A percentile compares a stretch with the other conserved stretches of the same genome.
phyloP scores from a whole-genome alignment of 116 monocot genomes.

The Papilionanthe hybrid region DNA sequence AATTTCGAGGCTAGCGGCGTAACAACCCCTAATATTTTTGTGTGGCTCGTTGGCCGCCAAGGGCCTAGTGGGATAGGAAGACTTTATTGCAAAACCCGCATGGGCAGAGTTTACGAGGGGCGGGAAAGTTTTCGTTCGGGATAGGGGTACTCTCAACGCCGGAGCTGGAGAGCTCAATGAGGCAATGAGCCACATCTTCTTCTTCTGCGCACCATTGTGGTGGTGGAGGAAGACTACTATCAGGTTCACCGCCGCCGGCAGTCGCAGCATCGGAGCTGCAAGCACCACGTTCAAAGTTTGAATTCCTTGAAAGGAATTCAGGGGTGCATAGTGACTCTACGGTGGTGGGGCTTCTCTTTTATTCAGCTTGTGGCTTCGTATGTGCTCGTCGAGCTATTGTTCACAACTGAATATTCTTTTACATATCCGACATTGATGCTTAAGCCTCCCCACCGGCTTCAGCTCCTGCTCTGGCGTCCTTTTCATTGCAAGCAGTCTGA shows the following conservation, averaged over 20 bases:
- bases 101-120: too few species aligned
- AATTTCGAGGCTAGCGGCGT: constrained; percentile 19
- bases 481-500: constrained; percentile 7
- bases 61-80: constrained; percentile 81
- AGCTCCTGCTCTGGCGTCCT: constrained; percentile 18
- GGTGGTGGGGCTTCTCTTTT: constrained; percentile 26
- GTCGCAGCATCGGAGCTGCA: constrained; percentile 48
- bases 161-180: constrained; percentile 25
- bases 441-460: constrained; percentile 14
- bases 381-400: constrained; percentile 76
- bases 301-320: background rate
- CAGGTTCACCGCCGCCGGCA: constrained; percentile 50
- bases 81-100: constrained; percentile 51
- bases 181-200: constrained; percentile 34
- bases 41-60: constrained; percentile 94
- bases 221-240: constrained; percentile 5
- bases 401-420: constrained; percentile 76
- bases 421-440: constrained; percentile 70
- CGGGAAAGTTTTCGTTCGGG: too few species aligned
- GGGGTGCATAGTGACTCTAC: constrained; percentile 11
- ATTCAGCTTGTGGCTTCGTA: constrained; percentile 69
- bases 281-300: constrained; percentile 45
- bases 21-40: constrained; percentile 88
- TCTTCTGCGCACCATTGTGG: constrained; percentile 10
- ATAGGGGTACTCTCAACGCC: background rate